These are phyloP conservation scores for Xylaria sp. DNA, from an alignment of 2,329 filamentous ascomycete genomes.

Conservation along the genomic window DNA sequence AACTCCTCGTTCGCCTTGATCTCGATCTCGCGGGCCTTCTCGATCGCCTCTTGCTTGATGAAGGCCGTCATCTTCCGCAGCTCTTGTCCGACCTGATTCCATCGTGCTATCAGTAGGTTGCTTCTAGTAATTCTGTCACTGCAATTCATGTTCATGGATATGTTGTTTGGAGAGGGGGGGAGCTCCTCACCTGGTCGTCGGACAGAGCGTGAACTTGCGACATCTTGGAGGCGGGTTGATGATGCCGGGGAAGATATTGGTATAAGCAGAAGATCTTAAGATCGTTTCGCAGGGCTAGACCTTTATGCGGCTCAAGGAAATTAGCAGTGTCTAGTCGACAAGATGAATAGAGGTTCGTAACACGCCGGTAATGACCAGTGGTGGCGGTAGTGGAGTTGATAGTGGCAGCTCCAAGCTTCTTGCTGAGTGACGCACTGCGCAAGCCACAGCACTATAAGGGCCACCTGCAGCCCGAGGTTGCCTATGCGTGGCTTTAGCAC, in stretches of 20 bases:
- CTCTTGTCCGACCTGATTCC: slow-evolving; percentile 88
- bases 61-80: slow-evolving; percentile 99
- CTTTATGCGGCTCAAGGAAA: background rate
- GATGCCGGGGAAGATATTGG: slow-evolving; percentile 26
- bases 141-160: slow-evolving; percentile 26
- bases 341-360: slow-evolving; percentile 11
- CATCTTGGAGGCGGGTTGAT: slow-evolving; percentile 69
- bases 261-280: background rate
- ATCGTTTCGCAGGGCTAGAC: slow-evolving; percentile 4
- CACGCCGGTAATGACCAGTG: slow-evolving; percentile 10
- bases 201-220: slow-evolving; percentile 94
- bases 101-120: slow-evolving; percentile 10
- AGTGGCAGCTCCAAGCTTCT: slow-evolving; percentile 26
- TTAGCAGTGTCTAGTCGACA: slow-evolving; percentile 6
- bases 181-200: slow-evolving; percentile 84
- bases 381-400: slow-evolving; percentile 28
- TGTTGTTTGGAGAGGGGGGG: slow-evolving; percentile 36
- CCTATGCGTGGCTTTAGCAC: background rate
- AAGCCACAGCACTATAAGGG: slow-evolving; percentile 28
- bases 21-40: slow-evolving; percentile 97
- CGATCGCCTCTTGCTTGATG: slow-evolving; percentile 97
- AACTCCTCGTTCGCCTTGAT: slow-evolving; percentile 99
- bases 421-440: slow-evolving; percentile 36
- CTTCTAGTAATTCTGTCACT: background rate
- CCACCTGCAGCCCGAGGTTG: too few relatives aligned